Percentiles rank a stretch among this genome's conserved stretches.
phyloP scores from a whole-genome alignment of 2,329 filamentous ascomycete genomes.

The Microthyrium microscopicum region DNA sequence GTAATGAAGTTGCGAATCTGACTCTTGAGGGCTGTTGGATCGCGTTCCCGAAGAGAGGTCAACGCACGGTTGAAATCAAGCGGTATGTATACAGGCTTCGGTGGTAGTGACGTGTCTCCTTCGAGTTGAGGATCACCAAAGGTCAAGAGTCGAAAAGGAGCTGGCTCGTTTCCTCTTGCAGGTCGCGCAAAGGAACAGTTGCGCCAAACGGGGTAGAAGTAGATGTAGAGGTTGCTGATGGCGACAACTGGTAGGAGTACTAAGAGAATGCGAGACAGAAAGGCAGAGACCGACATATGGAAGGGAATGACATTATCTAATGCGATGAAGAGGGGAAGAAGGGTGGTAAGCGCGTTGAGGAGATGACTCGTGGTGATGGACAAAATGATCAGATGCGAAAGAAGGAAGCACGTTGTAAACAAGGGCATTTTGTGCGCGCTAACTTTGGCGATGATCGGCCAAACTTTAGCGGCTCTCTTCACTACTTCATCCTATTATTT shows the following conservation, averaged over 20 bases:
- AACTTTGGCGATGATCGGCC: too few species aligned
- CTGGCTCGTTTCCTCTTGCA: conserved; percentile 18
- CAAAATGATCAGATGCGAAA: too few species aligned
- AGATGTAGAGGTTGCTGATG: conserved; percentile 59
- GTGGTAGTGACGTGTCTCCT: conserved; percentile 68
- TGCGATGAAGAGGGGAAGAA: too few species aligned
- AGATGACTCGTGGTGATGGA: too few species aligned
- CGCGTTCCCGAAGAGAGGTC: conserved; percentile 9
- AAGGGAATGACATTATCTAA: too few species aligned
- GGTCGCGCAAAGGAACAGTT: conserved; percentile 51
- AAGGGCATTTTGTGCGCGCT: too few species aligned
- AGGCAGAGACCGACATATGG: conserved; percentile 33
- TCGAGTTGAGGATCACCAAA: conserved; percentile 89
- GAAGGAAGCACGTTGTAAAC: too few species aligned
- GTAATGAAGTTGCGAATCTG: too few species aligned
- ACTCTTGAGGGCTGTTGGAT: too few species aligned
- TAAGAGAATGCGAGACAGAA: conserved; percentile 29
- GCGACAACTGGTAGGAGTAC: conserved; percentile 49
- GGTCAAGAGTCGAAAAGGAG: conserved; percentile 73
- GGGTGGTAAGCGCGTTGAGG: too few species aligned
- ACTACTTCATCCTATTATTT: too few species aligned
- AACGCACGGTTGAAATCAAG: conserved; percentile 25
- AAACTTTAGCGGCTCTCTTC: too few species aligned
- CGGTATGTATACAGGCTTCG: conserved; percentile 26
- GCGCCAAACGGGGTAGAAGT: conserved; percentile 69